These are phyloP conservation scores for Neurospora terricola DNA, from an alignment of 495 filamentous ascomycete species.

Conservation along the genomic window DNA sequence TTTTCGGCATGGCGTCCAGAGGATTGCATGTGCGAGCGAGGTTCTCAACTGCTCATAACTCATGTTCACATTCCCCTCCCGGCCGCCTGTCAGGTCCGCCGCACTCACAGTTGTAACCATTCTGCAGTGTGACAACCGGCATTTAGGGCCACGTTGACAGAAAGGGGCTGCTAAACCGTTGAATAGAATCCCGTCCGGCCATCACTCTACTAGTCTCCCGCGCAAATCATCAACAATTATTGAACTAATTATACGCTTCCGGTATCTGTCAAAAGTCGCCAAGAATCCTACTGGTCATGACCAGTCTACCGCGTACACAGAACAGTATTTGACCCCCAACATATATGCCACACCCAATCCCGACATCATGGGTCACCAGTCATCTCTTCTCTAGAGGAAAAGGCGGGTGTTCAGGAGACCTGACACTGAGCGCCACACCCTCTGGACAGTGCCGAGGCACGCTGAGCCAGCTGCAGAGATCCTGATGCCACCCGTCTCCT, in stretches of 20 bases:
- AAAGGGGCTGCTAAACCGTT: not conserved
- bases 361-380: not conserved
- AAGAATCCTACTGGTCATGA: not conserved
- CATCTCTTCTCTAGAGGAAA: not conserved
- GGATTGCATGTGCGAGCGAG: not conserved
- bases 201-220: not conserved
- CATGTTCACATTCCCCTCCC: not conserved
- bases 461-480: not conserved
- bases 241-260: not conserved
- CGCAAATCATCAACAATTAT: not conserved
- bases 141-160: not conserved
- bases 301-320: not conserved
- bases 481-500: not conserved
- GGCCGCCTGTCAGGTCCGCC: not conserved
- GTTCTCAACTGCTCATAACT: not conserved
- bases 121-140: not conserved
- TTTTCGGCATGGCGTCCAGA: not conserved
- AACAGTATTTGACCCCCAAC: not conserved
- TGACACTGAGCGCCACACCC: not conserved
- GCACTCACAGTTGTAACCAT: not conserved
- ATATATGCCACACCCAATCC: not conserved
- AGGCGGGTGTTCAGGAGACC: not conserved
- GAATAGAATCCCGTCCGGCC: not conserved
- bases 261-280: not conserved
- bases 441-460: not conserved